Conservation (phyloP, 129 eudicot species). For the carrot (Daucus carota) region DH1_v3.0 NC_030383.2:54606001-54606500, state of each 20-base stretch:
- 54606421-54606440: slow-evolving; percentile 43
- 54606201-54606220: slow-evolving; percentile 95
- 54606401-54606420: slow-evolving; percentile 67
- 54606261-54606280: slow-evolving; percentile 51
- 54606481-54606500: slow-evolving; percentile 64
- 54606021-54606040: not conserved
- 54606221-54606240: slow-evolving; percentile 76
- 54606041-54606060: not conserved
- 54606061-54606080: not conserved
- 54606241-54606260: slow-evolving; percentile 62
- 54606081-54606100: not conserved
- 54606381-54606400: slow-evolving; percentile 67
- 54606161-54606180: not conserved
- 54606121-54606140: not conserved
- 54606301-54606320: not conserved
- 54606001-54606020: not conserved
- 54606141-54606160: not conserved
- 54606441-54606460: slow-evolving; percentile 62
- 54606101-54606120: not conserved
- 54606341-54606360: slow-evolving; percentile 80
- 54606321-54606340: not conserved
- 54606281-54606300: not conserved
- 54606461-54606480: slow-evolving; percentile 53
- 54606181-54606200: slow-evolving; percentile 88
- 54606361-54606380: slow-evolving; percentile 82